These are phyloP conservation scores for Carallia brachiata DNA, from an alignment of 345 rosid genomes.

Conservation along the genomic window DNA sequence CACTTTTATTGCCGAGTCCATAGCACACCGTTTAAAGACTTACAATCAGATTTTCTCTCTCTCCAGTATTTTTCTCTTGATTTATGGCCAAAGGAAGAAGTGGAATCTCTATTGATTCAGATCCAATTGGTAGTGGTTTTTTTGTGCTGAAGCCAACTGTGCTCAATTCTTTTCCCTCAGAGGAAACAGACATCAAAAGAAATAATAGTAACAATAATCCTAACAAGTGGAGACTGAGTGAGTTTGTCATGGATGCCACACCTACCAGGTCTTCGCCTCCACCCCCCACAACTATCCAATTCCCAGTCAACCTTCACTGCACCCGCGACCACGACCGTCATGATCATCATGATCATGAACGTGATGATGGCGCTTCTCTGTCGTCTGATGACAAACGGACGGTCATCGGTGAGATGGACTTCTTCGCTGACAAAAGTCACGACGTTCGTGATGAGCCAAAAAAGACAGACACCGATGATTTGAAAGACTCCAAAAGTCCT, in stretches of 20 bases:
- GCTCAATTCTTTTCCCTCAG: conserved; percentile 46
- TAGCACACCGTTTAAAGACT: conserved; percentile 48
- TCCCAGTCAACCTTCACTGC: conserved; percentile 41
- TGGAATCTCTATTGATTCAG: conserved; percentile 66
- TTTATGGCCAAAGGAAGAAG: conserved; percentile 53
- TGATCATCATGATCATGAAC: neutral
- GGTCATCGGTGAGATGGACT: conserved; percentile 55
- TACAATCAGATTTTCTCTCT: conserved; percentile 16
- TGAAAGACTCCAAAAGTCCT: conserved; percentile 11
- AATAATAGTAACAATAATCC: neutral
- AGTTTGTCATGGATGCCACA: conserved; percentile 16
- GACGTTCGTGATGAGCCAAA: neutral
- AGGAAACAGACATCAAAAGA: neutral
- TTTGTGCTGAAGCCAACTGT: conserved; percentile 33
- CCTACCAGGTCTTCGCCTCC: conserved; percentile 24
- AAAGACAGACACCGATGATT: neutral
- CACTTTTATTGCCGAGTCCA: conserved; percentile 70
- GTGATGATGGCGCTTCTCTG: neutral
- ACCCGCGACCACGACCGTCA: neutral
- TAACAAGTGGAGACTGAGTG: conserved; percentile 3
- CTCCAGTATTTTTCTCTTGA: conserved; percentile 23
- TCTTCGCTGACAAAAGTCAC: conserved; percentile 37
- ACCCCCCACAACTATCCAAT: conserved; percentile 38
- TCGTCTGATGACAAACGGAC: conserved; percentile 21
- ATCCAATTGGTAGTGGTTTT: conserved; percentile 25